Evolutionary conservation across 202 grass and related monocot genomes (phyloP).

Genomic region (Hordeum pubiflorum): DNA sequence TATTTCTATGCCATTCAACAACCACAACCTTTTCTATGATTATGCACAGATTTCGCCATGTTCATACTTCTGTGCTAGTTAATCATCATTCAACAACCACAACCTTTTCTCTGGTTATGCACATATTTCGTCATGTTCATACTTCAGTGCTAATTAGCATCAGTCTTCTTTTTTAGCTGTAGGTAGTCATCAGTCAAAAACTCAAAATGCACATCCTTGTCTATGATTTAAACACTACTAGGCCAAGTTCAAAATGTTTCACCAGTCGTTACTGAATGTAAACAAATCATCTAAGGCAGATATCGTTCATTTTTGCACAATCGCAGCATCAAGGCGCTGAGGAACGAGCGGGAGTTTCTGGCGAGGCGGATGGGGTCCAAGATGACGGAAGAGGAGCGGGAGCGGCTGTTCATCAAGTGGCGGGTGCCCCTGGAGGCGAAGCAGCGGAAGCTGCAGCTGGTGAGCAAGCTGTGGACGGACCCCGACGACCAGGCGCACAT

Average conservation of each 20-base stretch:
- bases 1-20: neutral
- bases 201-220: neutral
- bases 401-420: conserved; percentile 79
- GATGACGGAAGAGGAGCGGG: conserved; percentile 67
- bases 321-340: conserved; percentile 63
- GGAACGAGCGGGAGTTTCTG: conserved; percentile 80
- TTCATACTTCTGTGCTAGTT: neutral
- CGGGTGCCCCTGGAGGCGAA: conserved; percentile 69
- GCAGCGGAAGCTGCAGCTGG: conserved; percentile 85
- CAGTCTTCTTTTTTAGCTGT: no score
- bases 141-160: neutral
- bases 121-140: neutral
- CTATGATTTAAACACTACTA: neutral
- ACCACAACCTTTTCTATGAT: neutral
- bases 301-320: conserved; percentile 1
- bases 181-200: no score
- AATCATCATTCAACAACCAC: neutral
- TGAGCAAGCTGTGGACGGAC: conserved; percentile 79
- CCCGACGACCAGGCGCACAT: conserved; percentile 48
- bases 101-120: neutral
- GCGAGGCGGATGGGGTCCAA: conserved; percentile 64
- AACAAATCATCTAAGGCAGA: neutral
- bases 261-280: neutral
- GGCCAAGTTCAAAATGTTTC: neutral
- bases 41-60: neutral